These are phyloP conservation scores for Clausena lansium DNA, from an alignment of 345 rosid species.

Conservation along the genomic window DNA sequence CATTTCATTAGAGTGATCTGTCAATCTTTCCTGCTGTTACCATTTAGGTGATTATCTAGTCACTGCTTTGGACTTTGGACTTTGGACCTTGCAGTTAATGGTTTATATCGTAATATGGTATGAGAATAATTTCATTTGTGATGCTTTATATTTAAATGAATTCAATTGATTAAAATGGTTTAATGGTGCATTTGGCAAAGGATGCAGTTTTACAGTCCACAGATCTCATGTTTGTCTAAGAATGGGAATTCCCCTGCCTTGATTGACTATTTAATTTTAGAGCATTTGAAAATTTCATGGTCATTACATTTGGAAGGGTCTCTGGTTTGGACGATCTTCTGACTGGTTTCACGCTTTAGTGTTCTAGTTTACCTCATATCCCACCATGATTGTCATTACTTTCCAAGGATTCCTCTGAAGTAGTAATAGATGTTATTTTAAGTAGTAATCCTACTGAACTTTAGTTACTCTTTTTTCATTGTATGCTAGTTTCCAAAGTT, in stretches of 20 bases:
- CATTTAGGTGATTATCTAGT: background rate
- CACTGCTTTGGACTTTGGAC: background rate
- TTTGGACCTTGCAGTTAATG: background rate
- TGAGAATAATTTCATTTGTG: background rate
- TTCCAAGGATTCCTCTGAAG: background rate
- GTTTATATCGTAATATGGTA: background rate
- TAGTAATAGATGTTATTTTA: background rate
- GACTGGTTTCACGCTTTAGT: background rate
- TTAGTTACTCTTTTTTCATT: background rate
- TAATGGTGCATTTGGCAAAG: background rate
- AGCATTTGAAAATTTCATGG: background rate
- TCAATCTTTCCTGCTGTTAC: background rate
- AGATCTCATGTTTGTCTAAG: background rate
- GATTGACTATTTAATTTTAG: background rate
- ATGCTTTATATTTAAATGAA: background rate
- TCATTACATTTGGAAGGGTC: background rate
- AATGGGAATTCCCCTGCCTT: background rate
- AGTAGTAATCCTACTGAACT: background rate
- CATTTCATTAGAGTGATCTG: constrained; percentile 10
- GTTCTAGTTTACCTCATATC: background rate
- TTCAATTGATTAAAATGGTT: background rate
- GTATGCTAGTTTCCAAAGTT: background rate
- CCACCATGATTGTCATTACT: background rate
- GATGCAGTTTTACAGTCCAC: background rate
- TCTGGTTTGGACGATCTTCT: background rate